Evolutionary conservation across 352 stramenopile genomes (phyloP), one percentile per base, ranked within the genome.

Genomic region (Globisporangium lucens): DNA sequence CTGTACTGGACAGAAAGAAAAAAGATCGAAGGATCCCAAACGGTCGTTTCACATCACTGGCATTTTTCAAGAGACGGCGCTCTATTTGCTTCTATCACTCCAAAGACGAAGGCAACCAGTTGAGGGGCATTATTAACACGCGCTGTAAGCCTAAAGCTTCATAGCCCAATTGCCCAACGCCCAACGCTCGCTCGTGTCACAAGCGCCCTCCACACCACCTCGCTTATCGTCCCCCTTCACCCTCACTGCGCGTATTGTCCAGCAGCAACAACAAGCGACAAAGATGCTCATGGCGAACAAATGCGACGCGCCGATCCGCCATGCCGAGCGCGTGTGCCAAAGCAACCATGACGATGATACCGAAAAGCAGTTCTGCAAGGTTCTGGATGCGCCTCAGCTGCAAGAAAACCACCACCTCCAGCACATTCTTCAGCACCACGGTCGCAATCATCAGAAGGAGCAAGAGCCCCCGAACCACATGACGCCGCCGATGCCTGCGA

Each of bases 321-420:
- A n/a, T 33, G 56, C 56, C 56, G 56, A 61, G 33, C 56, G n/a
- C 33, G 56, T 61, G n/a, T 61, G 56, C 56, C 56, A 61, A 61
- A 49, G n/a, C 33, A 35, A 13, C 4, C 27, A n/a, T 38, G 33
- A 20, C n/a, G 27, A 24, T n/a, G 33, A 30, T 33, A 33, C 10
- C 29, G 10, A 35, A 9, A 47, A 49, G 1, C 33, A 47, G 5
- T 6, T 15, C 4, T 61, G 56, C 5, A 33, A 49, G 13, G n/a
- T 9, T 47, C 4, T 24, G 4, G 10, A 49, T 35, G 43, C 20
- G 56, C 56, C 4, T 24, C 56, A 61, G n/a, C 4, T 20, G n/a
- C 55, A 47, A 12, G 43, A 10, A 5, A 3, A 46, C 5, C 22
- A 27, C 4, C 52, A 22, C 30, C 17, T n/a, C 2, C 55, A 27